A percentile compares a stretch with the other conserved stretches of the same genome.
phyloP scores from a whole-genome alignment of 352 stramenopile genomes.

The Phytophthora podocarpi region DNA sequence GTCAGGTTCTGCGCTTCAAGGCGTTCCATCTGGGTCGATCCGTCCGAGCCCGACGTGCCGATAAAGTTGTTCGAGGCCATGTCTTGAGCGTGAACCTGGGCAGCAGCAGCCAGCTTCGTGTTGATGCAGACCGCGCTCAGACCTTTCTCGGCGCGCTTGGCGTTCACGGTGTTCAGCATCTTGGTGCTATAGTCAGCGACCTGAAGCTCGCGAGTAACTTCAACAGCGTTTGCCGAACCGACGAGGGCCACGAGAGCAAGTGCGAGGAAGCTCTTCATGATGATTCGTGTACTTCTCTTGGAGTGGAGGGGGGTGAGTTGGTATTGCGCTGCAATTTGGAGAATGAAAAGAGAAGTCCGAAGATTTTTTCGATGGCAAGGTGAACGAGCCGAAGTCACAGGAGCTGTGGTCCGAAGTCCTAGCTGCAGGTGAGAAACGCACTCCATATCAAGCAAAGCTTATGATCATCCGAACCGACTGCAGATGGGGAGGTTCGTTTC shows the following conservation, averaged over 20 bases:
- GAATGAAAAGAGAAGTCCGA: slow-evolving; percentile 16
- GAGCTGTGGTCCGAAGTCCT: no score
- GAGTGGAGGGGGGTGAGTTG: slow-evolving; percentile 15
- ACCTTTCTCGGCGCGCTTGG: slow-evolving; percentile 39
- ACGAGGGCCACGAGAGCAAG: slow-evolving; percentile 24
- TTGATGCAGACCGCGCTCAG: slow-evolving; percentile 46
- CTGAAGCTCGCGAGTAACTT: slow-evolving; percentile 30
- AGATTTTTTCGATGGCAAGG: slow-evolving; percentile 2
- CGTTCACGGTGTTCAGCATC: slow-evolving; percentile 40
- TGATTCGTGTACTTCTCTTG: slow-evolving; percentile 22
- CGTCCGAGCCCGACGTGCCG: slow-evolving; percentile 37
- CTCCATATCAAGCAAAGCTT: slow-evolving; percentile 24
- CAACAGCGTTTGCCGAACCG: slow-evolving; percentile 20
- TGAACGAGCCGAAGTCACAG: not conserved
- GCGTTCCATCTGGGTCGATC: slow-evolving; percentile 34
- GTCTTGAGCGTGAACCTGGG: slow-evolving; percentile 27
- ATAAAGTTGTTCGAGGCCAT: slow-evolving; percentile 33
- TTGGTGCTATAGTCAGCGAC: slow-evolving; percentile 44
- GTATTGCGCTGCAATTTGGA: slow-evolving; percentile 35
- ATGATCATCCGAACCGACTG: slow-evolving; percentile 21
- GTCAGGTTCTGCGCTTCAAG: slow-evolving; percentile 23
- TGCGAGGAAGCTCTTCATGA: slow-evolving; percentile 32
- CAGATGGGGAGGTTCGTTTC: slow-evolving; percentile 16
- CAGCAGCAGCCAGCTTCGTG: slow-evolving; percentile 30
- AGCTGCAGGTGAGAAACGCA: slow-evolving; percentile 25